Evolutionary conservation across 2,329 filamentous ascomycete species (phyloP).

Genomic region (Apiospora koreana): DNA sequence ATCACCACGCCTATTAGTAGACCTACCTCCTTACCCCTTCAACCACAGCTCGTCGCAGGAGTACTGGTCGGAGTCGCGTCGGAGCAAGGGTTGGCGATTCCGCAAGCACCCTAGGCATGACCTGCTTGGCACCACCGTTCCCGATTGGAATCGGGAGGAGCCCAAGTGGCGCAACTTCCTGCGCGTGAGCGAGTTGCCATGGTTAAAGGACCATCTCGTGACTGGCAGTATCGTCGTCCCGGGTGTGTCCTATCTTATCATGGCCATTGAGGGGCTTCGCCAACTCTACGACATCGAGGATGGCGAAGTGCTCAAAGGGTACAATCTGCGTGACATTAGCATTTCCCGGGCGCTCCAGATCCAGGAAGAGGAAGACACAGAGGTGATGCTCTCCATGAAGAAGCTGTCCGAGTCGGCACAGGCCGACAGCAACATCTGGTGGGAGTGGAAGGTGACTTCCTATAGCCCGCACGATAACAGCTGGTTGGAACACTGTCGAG

Average conservation of each 20-base stretch:
- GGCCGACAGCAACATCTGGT: conserved; percentile 10
- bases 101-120: conserved; percentile 38
- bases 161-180: conserved; percentile 39
- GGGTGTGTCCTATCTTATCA: conserved; percentile 38
- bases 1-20: conserved; percentile 31
- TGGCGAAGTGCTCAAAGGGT: not conserved
- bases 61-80: conserved; percentile 40
- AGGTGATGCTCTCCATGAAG: conserved; percentile 3
- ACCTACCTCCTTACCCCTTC: conserved; percentile 48
- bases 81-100: conserved; percentile 35
- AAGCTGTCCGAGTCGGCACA: not conserved
- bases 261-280: conserved; percentile 37
- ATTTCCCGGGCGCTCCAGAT: conserved; percentile 6
- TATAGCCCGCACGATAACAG: conserved; percentile 10
- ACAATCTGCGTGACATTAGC: conserved; percentile 6
- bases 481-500: conserved; percentile 8
- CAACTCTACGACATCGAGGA: conserved; percentile 15
- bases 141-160: conserved; percentile 30
- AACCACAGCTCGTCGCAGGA: conserved; percentile 37
- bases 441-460: conserved; percentile 10
- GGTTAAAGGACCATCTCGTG: conserved; percentile 51
- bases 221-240: conserved; percentile 50
- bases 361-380: conserved; percentile 4
- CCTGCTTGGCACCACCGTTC: conserved; percentile 36
- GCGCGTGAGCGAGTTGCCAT: conserved; percentile 38